Conservation (phyloP, 768 basidiomycete genomes). For the Daedaleopsis nitida region DNA sequence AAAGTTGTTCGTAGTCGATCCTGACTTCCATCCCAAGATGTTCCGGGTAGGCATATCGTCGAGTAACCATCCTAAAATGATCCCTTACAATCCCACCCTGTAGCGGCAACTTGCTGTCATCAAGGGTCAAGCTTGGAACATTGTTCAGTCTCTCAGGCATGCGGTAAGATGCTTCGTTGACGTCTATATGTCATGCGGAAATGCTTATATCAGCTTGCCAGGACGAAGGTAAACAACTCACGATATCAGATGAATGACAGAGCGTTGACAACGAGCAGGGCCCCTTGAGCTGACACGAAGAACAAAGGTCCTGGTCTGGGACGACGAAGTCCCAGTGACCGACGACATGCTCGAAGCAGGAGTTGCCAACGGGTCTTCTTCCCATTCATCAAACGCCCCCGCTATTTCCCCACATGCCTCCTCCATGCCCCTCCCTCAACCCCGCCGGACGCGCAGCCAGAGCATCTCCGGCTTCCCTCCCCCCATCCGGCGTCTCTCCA, state of each 20-base stretch:
- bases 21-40: slow-evolving; percentile 90
- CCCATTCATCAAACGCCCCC: slow-evolving; percentile 29
- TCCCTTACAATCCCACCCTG: background rate
- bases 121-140: slow-evolving; percentile 92
- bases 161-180: slow-evolving; percentile 45
- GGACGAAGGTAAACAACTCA: slow-evolving; percentile 13
- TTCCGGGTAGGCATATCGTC: slow-evolving; percentile 56
- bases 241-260: background rate
- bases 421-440: slow-evolving; percentile 59
- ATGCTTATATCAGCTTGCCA: slow-evolving; percentile 5
- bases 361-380: slow-evolving; percentile 36
- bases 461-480: slow-evolving; percentile 71
- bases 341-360: slow-evolving; percentile 49
- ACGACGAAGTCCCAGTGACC: slow-evolving; percentile 77
- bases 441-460: slow-evolving; percentile 57
- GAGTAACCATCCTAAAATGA: background rate
- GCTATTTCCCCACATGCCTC: slow-evolving; percentile 59
- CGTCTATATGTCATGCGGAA: background rate
- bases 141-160: slow-evolving; percentile 82
- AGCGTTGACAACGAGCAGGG: slow-evolving; percentile 45
- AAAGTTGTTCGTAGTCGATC: slow-evolving; percentile 77
- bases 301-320: slow-evolving; percentile 79
- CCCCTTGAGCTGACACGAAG: slow-evolving; percentile 89
- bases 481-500: slow-evolving; percentile 63
- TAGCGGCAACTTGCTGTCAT: slow-evolving; percentile 90